Percentiles rank a stretch among this genome's conserved stretches.
Evolutionary conservation across 2,329 filamentous ascomycete species (phyloP).

Genomic region (Fusarium lyarnte): DNA sequence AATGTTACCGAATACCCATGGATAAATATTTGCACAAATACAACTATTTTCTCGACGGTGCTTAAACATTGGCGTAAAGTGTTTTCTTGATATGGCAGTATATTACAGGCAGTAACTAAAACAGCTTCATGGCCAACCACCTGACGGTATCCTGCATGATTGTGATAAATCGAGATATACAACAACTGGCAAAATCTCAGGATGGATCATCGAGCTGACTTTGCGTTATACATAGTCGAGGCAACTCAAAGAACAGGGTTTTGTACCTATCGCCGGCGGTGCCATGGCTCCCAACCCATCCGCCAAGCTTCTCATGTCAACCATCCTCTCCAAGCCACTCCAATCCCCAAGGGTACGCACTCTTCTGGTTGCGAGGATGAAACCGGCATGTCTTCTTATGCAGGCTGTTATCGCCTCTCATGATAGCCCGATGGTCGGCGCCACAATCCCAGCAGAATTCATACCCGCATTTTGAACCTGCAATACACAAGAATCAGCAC

Average conservation of each 20-base stretch:
- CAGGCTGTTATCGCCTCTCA: conserved; percentile 47
- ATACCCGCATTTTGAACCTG: conserved; percentile 49
- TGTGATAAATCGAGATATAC: background rate
- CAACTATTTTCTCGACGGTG: background rate
- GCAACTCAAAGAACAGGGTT: background rate
- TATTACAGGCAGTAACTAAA: background rate
- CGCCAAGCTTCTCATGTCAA: background rate
- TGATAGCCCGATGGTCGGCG: conserved; percentile 46
- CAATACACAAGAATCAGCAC: conserved; percentile 23
- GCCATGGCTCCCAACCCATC: background rate
- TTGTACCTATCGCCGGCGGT: background rate
- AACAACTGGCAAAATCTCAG: background rate
- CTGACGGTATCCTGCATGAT: background rate
- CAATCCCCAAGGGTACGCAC: background rate
- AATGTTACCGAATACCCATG: conserved; percentile 6
- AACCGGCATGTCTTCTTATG: conserved; percentile 46
- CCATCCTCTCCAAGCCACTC: background rate
- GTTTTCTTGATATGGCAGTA: background rate
- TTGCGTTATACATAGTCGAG: background rate
- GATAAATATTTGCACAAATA: background rate
- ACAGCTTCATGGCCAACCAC: background rate
- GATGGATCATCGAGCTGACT: background rate
- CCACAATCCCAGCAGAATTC: conserved; percentile 53
- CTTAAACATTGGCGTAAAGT: background rate
- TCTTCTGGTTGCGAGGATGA: conserved; percentile 39